phyloP scores from a whole-genome alignment of 805 yeast species.

The Wickerhamiella sorbophila region DNA sequence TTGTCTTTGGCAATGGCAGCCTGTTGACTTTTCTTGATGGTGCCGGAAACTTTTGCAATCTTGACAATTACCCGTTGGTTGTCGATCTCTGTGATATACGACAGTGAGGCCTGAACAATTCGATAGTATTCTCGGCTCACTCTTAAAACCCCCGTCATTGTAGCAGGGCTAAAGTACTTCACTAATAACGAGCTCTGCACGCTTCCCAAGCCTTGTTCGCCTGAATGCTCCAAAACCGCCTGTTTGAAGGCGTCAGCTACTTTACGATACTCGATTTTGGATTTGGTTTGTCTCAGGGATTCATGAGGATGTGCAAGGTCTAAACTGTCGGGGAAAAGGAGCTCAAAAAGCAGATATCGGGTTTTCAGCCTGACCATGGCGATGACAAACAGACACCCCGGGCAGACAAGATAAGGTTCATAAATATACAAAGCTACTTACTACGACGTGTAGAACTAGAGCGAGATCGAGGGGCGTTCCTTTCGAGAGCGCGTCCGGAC shows the following conservation, averaged over 20 bases:
- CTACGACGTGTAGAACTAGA: neutral
- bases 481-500: neutral
- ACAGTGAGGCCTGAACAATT: slow-evolving; percentile 51
- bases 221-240: slow-evolving; percentile 50
- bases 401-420: too few species aligned
- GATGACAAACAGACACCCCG: too few species aligned
- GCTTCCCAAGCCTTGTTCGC: slow-evolving; percentile 62
- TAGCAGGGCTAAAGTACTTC: slow-evolving; percentile 67
- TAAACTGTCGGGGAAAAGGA: slow-evolving; percentile 44
- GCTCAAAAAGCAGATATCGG: slow-evolving; percentile 69
- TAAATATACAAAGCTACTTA: too few species aligned
- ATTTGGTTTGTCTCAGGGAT: slow-evolving; percentile 5
- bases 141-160: slow-evolving; percentile 74
- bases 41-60: slow-evolving; percentile 65
- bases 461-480: neutral
- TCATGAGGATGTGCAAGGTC: slow-evolving; percentile 9
- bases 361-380: slow-evolving; percentile 79
- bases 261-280: slow-evolving; percentile 33
- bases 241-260: slow-evolving; percentile 41
- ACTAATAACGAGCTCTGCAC: slow-evolving; percentile 45
- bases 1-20: slow-evolving; percentile 42
- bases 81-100: slow-evolving; percentile 32
- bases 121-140: slow-evolving; percentile 54
- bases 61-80: slow-evolving; percentile 39
- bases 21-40: slow-evolving; percentile 71